Evolutionary conservation across 2,329 filamentous ascomycete genomes (phyloP).

Genomic region (Dothideomycetes sp.): DNA sequence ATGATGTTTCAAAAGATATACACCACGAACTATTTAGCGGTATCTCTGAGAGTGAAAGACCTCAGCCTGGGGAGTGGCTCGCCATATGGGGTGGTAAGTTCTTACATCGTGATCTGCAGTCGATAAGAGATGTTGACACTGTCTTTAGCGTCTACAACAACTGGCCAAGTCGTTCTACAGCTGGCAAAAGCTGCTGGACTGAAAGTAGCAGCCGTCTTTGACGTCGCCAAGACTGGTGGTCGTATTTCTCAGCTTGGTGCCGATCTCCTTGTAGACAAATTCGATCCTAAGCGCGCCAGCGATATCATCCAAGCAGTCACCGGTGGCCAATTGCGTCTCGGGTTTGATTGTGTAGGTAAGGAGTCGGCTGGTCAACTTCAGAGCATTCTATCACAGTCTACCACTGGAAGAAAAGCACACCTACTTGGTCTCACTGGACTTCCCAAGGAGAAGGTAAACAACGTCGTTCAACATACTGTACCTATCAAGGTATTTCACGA

Average conservation of each 20-base stretch:
- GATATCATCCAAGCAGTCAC: conserved; percentile 52
- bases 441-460: conserved; percentile 43
- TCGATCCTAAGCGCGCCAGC: conserved; percentile 54
- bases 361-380: conserved; percentile 52
- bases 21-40: conserved; percentile 50
- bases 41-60: conserved; percentile 41
- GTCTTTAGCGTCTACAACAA: conserved; percentile 25
- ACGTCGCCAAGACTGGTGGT: conserved; percentile 54
- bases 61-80: conserved; percentile 54
- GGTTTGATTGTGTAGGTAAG: conserved; percentile 55
- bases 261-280: conserved; percentile 58
- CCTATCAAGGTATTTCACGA: conserved; percentile 71
- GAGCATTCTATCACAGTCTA: conserved; percentile 32
- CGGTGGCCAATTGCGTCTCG: conserved; percentile 49
- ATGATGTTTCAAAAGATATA: conserved; percentile 37
- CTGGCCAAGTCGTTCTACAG: conserved; percentile 29
- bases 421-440: conserved; percentile 57
- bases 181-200: conserved; percentile 57
- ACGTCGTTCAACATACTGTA: conserved; percentile 50
- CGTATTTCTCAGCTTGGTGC: conserved; percentile 36
- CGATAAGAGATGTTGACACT: background rate
- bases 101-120: background rate
- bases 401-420: conserved; percentile 32
- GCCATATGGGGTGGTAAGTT: conserved; percentile 57
- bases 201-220: conserved; percentile 54